Percentiles rank a stretch among this genome's conserved stretches.
Evolutionary conservation across 495 filamentous ascomycete genomes (phyloP).

Genomic region (Hypoxylon rickii): DNA sequence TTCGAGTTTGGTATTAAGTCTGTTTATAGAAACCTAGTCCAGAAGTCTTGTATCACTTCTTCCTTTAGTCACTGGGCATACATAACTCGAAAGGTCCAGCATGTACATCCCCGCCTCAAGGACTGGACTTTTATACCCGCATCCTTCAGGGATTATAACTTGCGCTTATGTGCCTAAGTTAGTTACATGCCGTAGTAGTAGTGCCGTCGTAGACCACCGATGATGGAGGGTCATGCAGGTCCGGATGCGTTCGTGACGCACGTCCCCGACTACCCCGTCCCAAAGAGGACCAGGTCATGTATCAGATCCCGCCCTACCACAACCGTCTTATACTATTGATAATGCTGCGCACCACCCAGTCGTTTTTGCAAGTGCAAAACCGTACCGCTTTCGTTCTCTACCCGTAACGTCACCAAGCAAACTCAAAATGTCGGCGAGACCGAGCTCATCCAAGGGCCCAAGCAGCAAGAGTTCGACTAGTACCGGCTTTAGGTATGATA

Average conservation of each 20-base stretch:
- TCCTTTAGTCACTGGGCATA: conserved; percentile 3
- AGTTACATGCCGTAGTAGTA: conserved; percentile 18
- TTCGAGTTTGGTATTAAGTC: background rate
- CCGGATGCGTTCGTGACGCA: conserved; percentile 41
- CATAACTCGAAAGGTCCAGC: conserved; percentile 15
- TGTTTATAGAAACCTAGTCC: conserved; percentile 10
- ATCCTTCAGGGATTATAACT: conserved; percentile 20
- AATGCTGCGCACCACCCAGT: conserved; percentile 19
- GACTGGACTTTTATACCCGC: background rate
- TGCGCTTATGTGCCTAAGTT: conserved; percentile 11
- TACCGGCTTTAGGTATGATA: conserved; percentile 40
- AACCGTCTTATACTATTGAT: conserved; percentile 29
- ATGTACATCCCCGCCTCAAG: background rate
- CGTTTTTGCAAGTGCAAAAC: conserved; percentile 32
- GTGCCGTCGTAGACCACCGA: conserved; percentile 19
- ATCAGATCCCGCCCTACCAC: conserved; percentile 49
- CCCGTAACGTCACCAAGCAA: conserved; percentile 41
- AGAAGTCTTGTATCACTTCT: background rate
- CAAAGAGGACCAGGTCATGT: conserved; percentile 46
- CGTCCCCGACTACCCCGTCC: conserved; percentile 44
- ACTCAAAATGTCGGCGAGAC: conserved; percentile 45
- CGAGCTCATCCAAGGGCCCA: conserved; percentile 45
- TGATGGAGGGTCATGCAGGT: conserved; percentile 27
- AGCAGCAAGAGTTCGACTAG: conserved; percentile 27
- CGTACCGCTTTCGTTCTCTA: conserved; percentile 45